phyloP scores from a whole-genome alignment of 148 eudicot species.

The Vaccinium macrocarpon region DNA sequence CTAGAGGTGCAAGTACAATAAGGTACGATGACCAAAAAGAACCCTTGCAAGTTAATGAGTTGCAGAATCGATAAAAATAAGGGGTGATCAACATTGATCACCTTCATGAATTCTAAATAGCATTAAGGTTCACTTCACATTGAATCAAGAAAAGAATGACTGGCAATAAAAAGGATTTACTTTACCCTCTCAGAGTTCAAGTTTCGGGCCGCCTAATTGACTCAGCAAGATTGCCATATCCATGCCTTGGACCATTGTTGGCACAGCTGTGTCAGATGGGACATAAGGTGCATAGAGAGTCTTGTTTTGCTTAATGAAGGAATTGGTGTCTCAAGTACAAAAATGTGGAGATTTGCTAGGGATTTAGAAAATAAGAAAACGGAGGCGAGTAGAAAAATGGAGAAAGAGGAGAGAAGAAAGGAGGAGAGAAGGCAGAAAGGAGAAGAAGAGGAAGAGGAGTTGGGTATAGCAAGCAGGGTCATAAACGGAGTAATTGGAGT shows the following conservation, averaged over 20 bases:
- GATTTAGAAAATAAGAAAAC: no score
- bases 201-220: conserved; percentile 53
- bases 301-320: no score
- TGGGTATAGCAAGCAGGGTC: no score
- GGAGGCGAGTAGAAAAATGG: no score
- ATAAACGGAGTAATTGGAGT: no score
- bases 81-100: not conserved
- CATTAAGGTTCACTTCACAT: not conserved
- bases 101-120: not conserved
- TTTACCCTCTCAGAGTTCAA: conserved; percentile 52
- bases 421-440: no score
- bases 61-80: not conserved
- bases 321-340: no score
- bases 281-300: no score
- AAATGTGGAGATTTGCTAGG: no score
- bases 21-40: not conserved
- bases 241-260: conserved; percentile 97
- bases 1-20: not conserved
- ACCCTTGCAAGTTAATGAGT: not conserved
- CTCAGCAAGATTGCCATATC: conserved; percentile 92
- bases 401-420: no score
- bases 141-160: conserved; percentile 2
- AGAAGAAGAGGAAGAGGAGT: no score
- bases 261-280: conserved; percentile 68
- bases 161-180: not conserved